A percentile compares a stretch with the other conserved stretches of the same genome.
These are phyloP conservation scores for Achaetomiella virescens DNA, from an alignment of 495 filamentous ascomycete species.

Conservation along the genomic window DNA sequence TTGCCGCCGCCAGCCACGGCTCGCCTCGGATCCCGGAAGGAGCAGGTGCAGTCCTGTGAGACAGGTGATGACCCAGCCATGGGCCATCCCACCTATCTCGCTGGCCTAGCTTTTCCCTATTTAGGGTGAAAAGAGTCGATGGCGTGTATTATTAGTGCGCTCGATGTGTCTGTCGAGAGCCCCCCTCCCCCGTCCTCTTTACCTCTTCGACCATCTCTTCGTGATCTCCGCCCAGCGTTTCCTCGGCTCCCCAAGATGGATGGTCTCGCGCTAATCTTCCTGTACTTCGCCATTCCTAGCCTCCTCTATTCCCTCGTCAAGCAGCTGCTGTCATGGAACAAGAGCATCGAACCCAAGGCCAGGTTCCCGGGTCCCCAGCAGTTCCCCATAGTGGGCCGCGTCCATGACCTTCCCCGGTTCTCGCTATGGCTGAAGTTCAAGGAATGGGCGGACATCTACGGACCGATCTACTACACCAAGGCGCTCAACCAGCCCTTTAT, in stretches of 20 bases:
- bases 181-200: neutral
- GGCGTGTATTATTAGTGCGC: neutral
- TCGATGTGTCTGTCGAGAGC: neutral
- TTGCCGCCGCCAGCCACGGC: slow-evolving; percentile 6
- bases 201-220: neutral
- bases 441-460: slow-evolving; percentile 50
- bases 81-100: slow-evolving; percentile 13
- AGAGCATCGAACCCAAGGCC: slow-evolving; percentile 17
- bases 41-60: slow-evolving; percentile 3
- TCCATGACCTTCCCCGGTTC: slow-evolving; percentile 46
- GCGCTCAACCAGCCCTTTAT: slow-evolving; percentile 45
- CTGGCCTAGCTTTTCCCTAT: slow-evolving; percentile 8
- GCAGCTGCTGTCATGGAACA: slow-evolving; percentile 35
- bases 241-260: slow-evolving; percentile 18
- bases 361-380: slow-evolving; percentile 40
- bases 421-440: slow-evolving; percentile 51
- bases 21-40: slow-evolving; percentile 19
- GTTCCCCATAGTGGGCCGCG: slow-evolving; percentile 44
- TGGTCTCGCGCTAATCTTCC: slow-evolving; percentile 29
- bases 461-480: slow-evolving; percentile 49
- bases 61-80: slow-evolving; percentile 14
- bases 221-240: neutral
- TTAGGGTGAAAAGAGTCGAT: neutral
- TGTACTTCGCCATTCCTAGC: slow-evolving; percentile 41
- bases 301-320: slow-evolving; percentile 37